Evolutionary conservation across 768 basidiomycete species (phyloP).

Genomic region (Sporobolomyces pararoseus): DNA sequence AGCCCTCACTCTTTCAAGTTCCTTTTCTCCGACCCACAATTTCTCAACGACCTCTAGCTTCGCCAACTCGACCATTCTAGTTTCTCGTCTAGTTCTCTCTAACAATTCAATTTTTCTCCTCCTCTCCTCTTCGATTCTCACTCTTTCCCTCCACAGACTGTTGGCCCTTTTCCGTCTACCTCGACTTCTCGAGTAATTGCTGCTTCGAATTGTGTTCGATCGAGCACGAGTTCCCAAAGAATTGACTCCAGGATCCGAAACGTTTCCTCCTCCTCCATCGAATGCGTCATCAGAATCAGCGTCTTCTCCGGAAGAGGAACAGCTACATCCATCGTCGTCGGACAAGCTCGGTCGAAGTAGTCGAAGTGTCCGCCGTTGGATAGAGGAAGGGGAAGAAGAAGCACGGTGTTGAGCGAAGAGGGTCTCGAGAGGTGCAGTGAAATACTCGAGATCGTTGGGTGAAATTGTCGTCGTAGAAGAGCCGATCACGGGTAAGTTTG

Average conservation of each 20-base stretch:
- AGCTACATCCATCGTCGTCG: slow-evolving; percentile 22
- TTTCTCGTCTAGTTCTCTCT: slow-evolving; percentile 31
- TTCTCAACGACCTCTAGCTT: neutral
- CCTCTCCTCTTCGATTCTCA: neutral
- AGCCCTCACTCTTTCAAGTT: neutral
- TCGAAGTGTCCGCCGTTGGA: too few relatives aligned
- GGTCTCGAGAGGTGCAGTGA: slow-evolving; percentile 33
- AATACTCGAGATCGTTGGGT: slow-evolving; percentile 32
- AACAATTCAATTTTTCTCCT: slow-evolving; percentile 1
- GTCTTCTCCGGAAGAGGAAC: neutral
- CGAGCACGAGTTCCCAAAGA: neutral
- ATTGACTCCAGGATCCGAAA: neutral
- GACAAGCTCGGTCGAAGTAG: neutral
- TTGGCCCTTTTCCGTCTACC: neutral
- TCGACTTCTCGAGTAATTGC: neutral
- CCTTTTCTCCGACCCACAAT: neutral
- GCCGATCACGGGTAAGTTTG: slow-evolving; percentile 7
- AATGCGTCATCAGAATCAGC: neutral
- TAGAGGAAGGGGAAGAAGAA: neutral
- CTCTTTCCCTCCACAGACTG: neutral
- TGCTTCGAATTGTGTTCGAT: neutral
- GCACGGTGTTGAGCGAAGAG: neutral
- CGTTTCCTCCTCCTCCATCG: neutral
- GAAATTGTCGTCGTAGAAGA: neutral
- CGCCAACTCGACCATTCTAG: slow-evolving; percentile 22